Base-by-base conservation (phyloP, 2,329 filamentous ascomycete genomes). In the Seiridium cupressi region DNA sequence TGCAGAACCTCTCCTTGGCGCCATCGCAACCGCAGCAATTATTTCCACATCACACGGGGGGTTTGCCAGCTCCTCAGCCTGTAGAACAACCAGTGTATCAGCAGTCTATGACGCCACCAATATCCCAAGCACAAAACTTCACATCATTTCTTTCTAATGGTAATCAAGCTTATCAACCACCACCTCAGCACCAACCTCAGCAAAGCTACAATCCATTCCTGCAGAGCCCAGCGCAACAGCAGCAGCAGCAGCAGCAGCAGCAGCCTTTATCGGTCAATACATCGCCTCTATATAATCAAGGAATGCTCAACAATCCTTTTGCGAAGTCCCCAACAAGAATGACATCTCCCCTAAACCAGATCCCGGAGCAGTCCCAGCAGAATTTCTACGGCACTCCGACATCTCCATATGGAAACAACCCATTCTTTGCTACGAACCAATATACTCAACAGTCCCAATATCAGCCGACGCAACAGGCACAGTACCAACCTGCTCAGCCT, bases 21-120 rank as follows among this genome's bases (percentile, higher is more conserved):
- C 73, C 75, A 9, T 73, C 55, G 62, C 77, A 48, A 55, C 51
- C 61, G 32, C 63, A 65, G 32, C 70, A 75, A 46, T 78, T 93
- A 36, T 93, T 93, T 71, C 89, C 91, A 6, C 87, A 93, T 68
- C 87, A 89, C 58, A 93, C 91, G 1, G 90, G 90, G 58, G 90
- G 86, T 31, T 64, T 82, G 65, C 76, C 74, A 61, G 75, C 73
- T 63, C 73, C 74, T 13, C 80, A 78, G 65, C 69, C 78, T 40
- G 64, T 77, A 44, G 76, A 76, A 46, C 77, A 78, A 61, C 63
- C 72, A 32, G 65, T 71, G 38, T 82, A 81, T 60, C 76, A 80
- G 57, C 79, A 81, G 60, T 65, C 75, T 8, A 68, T 79, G 68
- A 77, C 75, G 4, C 76, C 80, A 5, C 79, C 78, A 36, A 68